These are phyloP conservation scores for Phytophthora constricta DNA, from an alignment of 352 stramenopile species.

Conservation along the genomic window DNA sequence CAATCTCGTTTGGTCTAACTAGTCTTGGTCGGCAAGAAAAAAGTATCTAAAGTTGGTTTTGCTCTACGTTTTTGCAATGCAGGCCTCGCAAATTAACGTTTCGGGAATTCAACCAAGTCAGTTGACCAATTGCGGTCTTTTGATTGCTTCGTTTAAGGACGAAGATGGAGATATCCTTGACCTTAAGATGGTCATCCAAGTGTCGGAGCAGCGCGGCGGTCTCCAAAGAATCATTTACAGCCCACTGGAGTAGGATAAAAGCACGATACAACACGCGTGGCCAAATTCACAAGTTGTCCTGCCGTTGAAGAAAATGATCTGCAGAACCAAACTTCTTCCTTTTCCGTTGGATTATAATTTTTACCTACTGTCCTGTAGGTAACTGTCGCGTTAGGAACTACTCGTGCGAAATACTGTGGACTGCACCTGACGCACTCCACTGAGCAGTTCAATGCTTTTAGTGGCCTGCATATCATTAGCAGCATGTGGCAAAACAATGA, in stretches of 20 bases:
- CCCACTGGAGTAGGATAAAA: conserved; percentile 70
- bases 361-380: not conserved
- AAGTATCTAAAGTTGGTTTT: too few species aligned
- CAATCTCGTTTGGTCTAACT: not conserved
- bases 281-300: too few species aligned
- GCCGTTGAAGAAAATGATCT: too few species aligned
- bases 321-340: too few species aligned
- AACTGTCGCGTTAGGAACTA: too few species aligned
- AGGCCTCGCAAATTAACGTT: conserved; percentile 78
- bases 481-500: not conserved
- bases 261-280: too few species aligned
- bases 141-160: conserved; percentile 84
- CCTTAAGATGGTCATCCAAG: conserved; percentile 91
- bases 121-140: conserved; percentile 87
- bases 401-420: conserved; percentile 34
- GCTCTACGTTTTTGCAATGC: too few species aligned
- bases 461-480: conserved; percentile 29
- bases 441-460: conserved; percentile 51
- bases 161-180: conserved; percentile 79
- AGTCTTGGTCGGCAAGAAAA: too few species aligned
- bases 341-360: not conserved
- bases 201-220: conserved; percentile 73
- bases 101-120: conserved; percentile 80
- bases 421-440: conserved; percentile 48
- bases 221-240: conserved; percentile 91